Evolutionary conservation across 305 asterid genomes (phyloP), one percentile per base, ranked within the genome.

Genomic region (Fraxinus angustifolia): DNA sequence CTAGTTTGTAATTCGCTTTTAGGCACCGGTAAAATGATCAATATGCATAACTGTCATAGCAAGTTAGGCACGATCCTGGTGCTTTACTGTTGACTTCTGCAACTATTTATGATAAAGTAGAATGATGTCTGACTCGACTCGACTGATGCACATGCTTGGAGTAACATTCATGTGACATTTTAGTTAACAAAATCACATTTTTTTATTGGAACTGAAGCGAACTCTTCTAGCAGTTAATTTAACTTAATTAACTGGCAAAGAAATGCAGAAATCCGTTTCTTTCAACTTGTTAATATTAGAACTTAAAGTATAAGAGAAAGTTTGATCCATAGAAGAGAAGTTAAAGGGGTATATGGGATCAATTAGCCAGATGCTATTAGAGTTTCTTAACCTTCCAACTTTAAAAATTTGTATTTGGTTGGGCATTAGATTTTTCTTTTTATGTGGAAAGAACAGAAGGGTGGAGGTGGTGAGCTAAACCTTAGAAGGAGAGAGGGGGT

Each of bases 71-170:
- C 34, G 36, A 19, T 3, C 23, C 56, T 14, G 58, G 74, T 12
- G 45, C 78, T 40, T 77, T 34, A n/a, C 67, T 31, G 4, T 26
- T 40, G 56, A 10, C 75, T 73, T 82, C 65, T 77, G 45, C 53
- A 40, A 1, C 60, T 78, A 70, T 40, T 62, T 58, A 45, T 62
- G 21, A 65, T 79, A 10, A 56, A 42, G 31, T 48, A 65, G 5
- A 65, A 70, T 77, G 10, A 5, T 31, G 60, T 78, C 60, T 12
- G 70, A 73, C 34, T 78, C 71, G 50, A 71, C 53, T 67, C 71
- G 76, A 83, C 68, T 50, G 78, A 26, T 74, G 53, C 75, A 26
- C 80, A 38, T 45, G 53, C 78, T 80, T 77, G 82, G 73, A 67
- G 70, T 76, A 4, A 50, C 76, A 67, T 76, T 38, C 42, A 68